Evolutionary conservation across 306 rosid genomes (phyloP), one percentile per base, ranked within the genome.

Genomic region (Quercus engelmannii): DNA sequence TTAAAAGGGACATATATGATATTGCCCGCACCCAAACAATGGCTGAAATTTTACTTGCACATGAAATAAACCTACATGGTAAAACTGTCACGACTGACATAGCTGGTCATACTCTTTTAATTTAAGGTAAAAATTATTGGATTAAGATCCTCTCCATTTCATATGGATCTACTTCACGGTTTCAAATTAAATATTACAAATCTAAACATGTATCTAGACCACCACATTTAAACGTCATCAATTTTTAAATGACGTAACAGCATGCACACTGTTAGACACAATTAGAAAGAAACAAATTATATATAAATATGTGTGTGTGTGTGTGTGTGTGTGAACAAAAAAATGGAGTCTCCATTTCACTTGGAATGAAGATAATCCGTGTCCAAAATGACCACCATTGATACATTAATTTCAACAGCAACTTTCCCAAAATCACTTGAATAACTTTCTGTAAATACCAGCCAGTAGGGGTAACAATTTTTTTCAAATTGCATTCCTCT

Each of bases 21-120:
- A 21, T 70, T 46, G 31, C 11, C 74, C 1, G 0, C 31, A 43
- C 59, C 75, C 31, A 43, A 71, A 26, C 58, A 49, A 14, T 51
- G 20, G 35, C 21, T 21, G 56, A 30, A 71, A 25, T 25, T 25
- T 51, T 12, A 56, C 62, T 69, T 57, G 35, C 35, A 59, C 74
- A 69, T 46, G 19, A 65, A 67, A 33, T 65, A 20, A 65, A 26
- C 26, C 2, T 21, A 7, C 8, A 31, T 15, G n/a, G 71, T 33
- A 18, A 8, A 31, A 31, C 49, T 65, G 19, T 33, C 49, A 18
- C 55, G 6, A 54, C 23, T 52, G 20, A 63, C 26, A 26, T 20
- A 78, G 46, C 58, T 33, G 67, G 77, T 59, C 56, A 61, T 82
- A 30, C 74, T 57, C 25, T 4, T 78, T 76, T n/a, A 70, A 79